Evolutionary conservation across 441 rosid genomes (phyloP).

Genomic region (Heliophila coronopifolia): DNA sequence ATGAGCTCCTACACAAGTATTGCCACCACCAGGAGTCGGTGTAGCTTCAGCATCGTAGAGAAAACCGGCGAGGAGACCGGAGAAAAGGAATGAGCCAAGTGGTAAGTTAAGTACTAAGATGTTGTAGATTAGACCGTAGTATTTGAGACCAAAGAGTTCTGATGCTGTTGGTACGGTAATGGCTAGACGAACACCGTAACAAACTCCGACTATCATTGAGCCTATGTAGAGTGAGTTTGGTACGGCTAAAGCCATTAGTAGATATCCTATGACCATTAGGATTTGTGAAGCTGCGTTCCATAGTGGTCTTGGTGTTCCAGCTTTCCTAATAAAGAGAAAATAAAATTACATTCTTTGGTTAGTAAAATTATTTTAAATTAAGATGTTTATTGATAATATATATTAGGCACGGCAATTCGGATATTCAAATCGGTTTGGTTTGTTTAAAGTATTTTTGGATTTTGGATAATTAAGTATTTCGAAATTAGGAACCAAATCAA

Average conservation of each 20-base stretch:
- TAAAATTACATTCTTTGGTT: not conserved
- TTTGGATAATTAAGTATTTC: no score
- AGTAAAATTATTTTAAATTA: not conserved
- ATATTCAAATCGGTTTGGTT: no score
- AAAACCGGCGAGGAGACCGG: conserved; percentile 47
- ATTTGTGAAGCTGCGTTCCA: conserved; percentile 51
- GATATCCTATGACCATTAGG: conserved; percentile 42
- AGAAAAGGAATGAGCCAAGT: conserved; percentile 51
- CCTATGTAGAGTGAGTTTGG: conserved; percentile 49
- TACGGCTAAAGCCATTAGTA: conserved; percentile 42
- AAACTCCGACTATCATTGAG: conserved; percentile 43
- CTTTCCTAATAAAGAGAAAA: conserved; percentile 27
- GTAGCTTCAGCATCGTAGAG: conserved; percentile 44
- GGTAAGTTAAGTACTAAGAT: conserved; percentile 48
- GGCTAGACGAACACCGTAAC: conserved; percentile 47
- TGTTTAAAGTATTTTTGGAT: no score
- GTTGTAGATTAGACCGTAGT: conserved; percentile 49
- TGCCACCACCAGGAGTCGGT: conserved; percentile 35
- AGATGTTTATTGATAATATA: not conserved
- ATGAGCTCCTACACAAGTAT: conserved; percentile 46
- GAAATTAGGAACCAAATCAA: no score
- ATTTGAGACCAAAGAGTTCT: conserved; percentile 51
- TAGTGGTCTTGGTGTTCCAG: conserved; percentile 43
- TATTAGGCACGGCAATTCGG: no score
- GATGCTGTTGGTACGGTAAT: conserved; percentile 47